These are phyloP conservation scores for Pachysandra terminalis DNA, from an alignment of 164 flowering plant species.

Conservation along the genomic window DNA sequence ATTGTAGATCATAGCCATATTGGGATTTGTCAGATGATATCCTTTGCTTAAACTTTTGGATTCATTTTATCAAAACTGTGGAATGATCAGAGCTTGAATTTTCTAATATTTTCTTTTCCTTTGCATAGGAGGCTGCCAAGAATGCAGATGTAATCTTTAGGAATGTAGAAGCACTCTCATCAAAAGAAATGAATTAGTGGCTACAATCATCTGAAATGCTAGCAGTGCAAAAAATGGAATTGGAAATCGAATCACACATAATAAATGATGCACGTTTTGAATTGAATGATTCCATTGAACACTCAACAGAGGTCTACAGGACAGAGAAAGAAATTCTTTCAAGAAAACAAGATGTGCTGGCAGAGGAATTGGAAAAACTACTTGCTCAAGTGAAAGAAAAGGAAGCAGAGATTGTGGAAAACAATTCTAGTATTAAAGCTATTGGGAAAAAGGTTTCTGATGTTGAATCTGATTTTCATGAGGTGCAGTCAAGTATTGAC, in stretches of 20 bases:
- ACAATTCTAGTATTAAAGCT: conserved; percentile 40
- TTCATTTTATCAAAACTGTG: too few relatives aligned
- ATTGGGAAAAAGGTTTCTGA: conserved; percentile 52
- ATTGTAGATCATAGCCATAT: too few relatives aligned
- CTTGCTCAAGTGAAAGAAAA: conserved; percentile 53
- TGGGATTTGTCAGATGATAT: too few relatives aligned
- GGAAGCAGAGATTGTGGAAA: conserved; percentile 74
- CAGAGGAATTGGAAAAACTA: too few relatives aligned
- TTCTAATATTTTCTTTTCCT: not conserved
- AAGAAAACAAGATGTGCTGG: too few relatives aligned
- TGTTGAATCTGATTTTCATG: conserved; percentile 48
- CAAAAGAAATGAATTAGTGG: conserved; percentile 59
- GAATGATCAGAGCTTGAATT: not conserved
- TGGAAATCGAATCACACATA: conserved; percentile 54
- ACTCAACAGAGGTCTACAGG: conserved; percentile 39
- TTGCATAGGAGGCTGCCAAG: conserved; percentile 47
- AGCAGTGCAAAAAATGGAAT: conserved; percentile 56
- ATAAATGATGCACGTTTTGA: conserved; percentile 43
- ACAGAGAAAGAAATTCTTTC: conserved; percentile 54
- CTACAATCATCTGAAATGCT: conserved; percentile 46
- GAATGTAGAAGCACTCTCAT: conserved; percentile 36
- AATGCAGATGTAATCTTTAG: conserved; percentile 38
- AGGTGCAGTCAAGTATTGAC: conserved; percentile 38
- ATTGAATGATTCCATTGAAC: conserved; percentile 39
- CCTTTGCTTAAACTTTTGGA: too few relatives aligned